Evolutionary conservation across 257 asterid species (phyloP), one percentile per base, ranked within the genome.

Genomic region (Solanum virginianum): DNA sequence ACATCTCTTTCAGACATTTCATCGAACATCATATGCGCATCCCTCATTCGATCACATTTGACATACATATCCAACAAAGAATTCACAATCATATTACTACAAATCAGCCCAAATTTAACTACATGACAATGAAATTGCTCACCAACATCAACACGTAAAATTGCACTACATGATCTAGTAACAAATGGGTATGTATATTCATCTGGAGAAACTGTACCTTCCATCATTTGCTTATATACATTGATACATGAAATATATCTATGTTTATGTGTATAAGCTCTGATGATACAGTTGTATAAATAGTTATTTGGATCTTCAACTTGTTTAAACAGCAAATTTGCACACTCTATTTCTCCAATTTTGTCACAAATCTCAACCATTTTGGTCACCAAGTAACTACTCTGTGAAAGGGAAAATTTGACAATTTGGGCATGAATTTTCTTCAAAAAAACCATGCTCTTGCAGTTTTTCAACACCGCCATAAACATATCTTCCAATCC

Each of bases 371-470:
- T 88, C 65, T 95, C 93, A 86, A 95, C 62, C 97, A 94, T 93
- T 89, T 87, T 94, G 6, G 97, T 93, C n/a, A 91, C 94, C 89
- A 95, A 88, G 88, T 93, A 91, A 86, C 89, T 95, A 94, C 97
- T 93, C 54, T 91, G 94, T 10, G 90, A 47, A 45, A 93, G 45
- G 17, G 95, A 92, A 17, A 91, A 86, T 72, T 92, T 92, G 86
- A 91, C 91, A 87, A 93, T 90, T 57, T 91, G 98, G 89, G 94
- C 92, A 60, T 94, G 98, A n/a, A 91, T 87, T 87, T 85, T 91
- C 91, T 88, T 95, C 92, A 95, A 66, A 24, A 51, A 65, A 26
- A 6, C 12, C 22, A 85, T 68, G 80, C 24, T 88, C 32, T 53
- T 88, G 90, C 98, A 93, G 59, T 88, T 93, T 4, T 18, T 24